Base-by-base conservation (phyloP, 768 basidiomycete genomes). In the Cyclocybe cylindracea region DNA sequence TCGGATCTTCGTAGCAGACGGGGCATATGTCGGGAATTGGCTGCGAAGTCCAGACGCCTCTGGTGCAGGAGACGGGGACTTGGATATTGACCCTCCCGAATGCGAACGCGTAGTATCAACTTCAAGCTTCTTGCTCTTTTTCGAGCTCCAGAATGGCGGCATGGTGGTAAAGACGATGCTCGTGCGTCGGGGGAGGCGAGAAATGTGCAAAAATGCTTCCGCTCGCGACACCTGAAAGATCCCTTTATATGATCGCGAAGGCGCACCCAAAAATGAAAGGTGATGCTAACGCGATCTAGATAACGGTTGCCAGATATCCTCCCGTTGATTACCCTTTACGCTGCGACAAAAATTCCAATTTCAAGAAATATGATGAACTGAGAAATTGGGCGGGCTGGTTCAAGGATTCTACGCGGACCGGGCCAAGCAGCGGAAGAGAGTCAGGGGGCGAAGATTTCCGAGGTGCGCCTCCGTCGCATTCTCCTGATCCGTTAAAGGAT, bases 1-100 rank as follows among this genome's bases (percentile, higher is more conserved):
- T 5, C 66, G 67, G 47, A 78, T 77, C 55, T 78, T 79, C 7
- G 70, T 72, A 4, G 54, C 48, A 4, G 65, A 19, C 2, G 66
- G 46, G 6, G 73, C 71, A 18, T 29, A 41, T 19, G 60, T 62
- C 19, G 69, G 50, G 16, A 50, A 19, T 36, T 76, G 76, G 7
- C 43, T 33, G 38, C 50, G 61, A 16, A 74, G 66, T 13, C 59
- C 33, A 31, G 11, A 33, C 7, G 39, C 19, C 13, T 54, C 51
- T 2, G 50, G 18, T n/a, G 39, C 38, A 24, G 40, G 40, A 2
- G 44, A 46, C 13, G 14, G 13, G 4, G 35, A 16, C 34, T 37
- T 38, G 45, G 18, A 19, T 46, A 10, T 46, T 35, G 34, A 46
- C 40, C 33, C 35, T 34, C 44, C 10, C 13, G n/a, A 24, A 36